Conservation (phyloP, 2,329 filamentous ascomycete genomes). For the Pseudocercospora pini-densiflorae region DNA sequence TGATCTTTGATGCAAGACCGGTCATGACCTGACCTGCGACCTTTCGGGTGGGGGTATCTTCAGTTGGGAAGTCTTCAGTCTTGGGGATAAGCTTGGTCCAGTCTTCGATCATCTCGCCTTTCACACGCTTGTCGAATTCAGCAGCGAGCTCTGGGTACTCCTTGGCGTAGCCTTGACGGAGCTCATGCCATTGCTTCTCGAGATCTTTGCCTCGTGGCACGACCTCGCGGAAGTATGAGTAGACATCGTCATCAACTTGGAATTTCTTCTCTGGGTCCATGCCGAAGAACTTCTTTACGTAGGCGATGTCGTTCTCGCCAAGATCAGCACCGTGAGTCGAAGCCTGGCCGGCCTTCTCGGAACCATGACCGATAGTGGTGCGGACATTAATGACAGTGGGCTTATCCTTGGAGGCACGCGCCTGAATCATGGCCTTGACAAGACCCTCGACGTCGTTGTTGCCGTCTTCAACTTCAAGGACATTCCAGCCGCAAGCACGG, state of each 20-base stretch:
- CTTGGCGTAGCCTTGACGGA: conserved; percentile 50
- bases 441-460: conserved; percentile 57
- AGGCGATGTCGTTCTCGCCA: conserved; percentile 57
- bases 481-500: conserved; percentile 60
- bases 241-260: conserved; percentile 49
- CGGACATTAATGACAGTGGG: conserved; percentile 62
- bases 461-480: conserved; percentile 60
- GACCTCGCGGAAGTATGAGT: conserved; percentile 58
- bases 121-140: conserved; percentile 55
- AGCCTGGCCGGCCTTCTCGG: conserved; percentile 55
- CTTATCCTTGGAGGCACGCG: conserved; percentile 44
- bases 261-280: conserved; percentile 52
- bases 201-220: conserved; percentile 51
- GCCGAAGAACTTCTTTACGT: conserved; percentile 58
- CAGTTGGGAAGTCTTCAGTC: conserved; percentile 50
- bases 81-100: conserved; percentile 57
- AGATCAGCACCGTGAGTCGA: conserved; percentile 64
- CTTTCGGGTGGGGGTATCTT: conserved; percentile 56
- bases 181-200: conserved; percentile 55
- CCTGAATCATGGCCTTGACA: conserved; percentile 52
- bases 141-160: conserved; percentile 55
- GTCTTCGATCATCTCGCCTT: conserved; percentile 53
- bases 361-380: conserved; percentile 61
- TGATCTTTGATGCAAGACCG: conserved; percentile 39
- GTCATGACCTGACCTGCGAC: conserved; percentile 52